Conservation (phyloP, 2,329 filamentous ascomycete species). For the Xylariaceae sp. region DNA sequence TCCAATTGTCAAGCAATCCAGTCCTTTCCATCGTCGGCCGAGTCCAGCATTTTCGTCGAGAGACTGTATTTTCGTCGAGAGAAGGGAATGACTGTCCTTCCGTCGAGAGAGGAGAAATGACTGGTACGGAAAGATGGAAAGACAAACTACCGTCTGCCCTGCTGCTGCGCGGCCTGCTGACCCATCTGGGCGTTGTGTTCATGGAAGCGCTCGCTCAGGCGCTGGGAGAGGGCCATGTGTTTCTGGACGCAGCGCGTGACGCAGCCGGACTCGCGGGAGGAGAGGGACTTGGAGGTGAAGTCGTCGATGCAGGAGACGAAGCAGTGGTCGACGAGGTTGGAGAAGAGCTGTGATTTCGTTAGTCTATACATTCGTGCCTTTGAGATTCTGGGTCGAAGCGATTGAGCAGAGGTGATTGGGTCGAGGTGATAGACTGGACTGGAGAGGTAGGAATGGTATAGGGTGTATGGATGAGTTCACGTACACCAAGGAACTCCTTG, state of each 20-base stretch:
- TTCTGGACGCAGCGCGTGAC: conserved; percentile 94
- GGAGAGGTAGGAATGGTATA: too few species aligned
- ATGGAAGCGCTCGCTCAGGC: conserved; percentile 84
- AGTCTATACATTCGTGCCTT: too few species aligned
- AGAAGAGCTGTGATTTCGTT: conserved; percentile 44
- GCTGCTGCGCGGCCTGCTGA: conserved; percentile 40
- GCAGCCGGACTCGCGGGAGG: conserved; percentile 82
- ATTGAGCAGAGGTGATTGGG: too few species aligned
- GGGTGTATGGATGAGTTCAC: conserved; percentile 33
- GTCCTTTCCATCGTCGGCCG: too few species aligned
- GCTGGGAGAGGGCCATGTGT: conserved; percentile 85
- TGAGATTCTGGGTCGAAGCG: too few species aligned
- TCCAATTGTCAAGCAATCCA: too few species aligned
- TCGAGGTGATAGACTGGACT: too few species aligned
- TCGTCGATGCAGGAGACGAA: conserved; percentile 97
- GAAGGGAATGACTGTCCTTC: too few species aligned
- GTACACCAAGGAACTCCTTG: conserved; percentile 96
- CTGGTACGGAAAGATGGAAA: not conserved
- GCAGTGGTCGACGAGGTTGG: conserved; percentile 75
- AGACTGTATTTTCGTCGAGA: too few species aligned
- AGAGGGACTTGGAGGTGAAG: conserved; percentile 95
- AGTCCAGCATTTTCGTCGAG: too few species aligned
- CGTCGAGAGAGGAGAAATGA: too few species aligned
- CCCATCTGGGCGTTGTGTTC: conserved; percentile 60
- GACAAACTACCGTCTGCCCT: conserved; percentile 19